These are phyloP conservation scores for Lindgomyces ingoldianus DNA, from an alignment of 495 filamentous ascomycete genomes.

Conservation along the genomic window DNA sequence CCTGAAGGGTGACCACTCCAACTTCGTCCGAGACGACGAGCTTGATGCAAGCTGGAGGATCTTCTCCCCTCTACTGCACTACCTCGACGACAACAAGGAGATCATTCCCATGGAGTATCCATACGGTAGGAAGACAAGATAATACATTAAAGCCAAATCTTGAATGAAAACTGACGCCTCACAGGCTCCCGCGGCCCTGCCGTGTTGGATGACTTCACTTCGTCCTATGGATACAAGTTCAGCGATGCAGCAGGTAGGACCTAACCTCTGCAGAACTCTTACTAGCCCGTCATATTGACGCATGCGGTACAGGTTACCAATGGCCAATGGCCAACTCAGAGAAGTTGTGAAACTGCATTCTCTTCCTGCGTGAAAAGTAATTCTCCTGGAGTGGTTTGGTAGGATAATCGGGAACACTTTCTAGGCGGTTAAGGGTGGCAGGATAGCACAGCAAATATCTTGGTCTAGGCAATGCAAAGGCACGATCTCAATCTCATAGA, in stretches of 20 bases:
- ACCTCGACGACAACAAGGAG: constrained; percentile 97
- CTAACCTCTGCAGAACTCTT: background rate
- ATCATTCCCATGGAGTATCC: constrained; percentile 99
- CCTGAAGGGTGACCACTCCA: constrained; percentile 98
- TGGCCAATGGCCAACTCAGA: constrained; percentile 33
- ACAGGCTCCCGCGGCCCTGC: constrained; percentile 93
- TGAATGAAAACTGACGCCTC: constrained; percentile 18
- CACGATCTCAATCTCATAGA: background rate
- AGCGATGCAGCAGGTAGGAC: constrained; percentile 79
- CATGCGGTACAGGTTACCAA: constrained; percentile 30
- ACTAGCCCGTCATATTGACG: constrained; percentile 6
- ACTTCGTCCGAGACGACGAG: constrained; percentile 99
- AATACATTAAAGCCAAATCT: background rate
- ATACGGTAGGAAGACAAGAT: constrained; percentile 70
- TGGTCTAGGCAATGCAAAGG: background rate
- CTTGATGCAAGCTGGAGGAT: constrained; percentile 98
- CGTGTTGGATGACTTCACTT: constrained; percentile 96
- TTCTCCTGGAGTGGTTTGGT: background rate
- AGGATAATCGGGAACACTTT: background rate
- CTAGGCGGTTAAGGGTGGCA: background rate
- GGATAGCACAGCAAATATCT: background rate
- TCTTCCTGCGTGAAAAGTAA: background rate
- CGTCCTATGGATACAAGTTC: constrained; percentile 98
- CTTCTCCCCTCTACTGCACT: constrained; percentile 95
- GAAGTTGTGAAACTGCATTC: constrained; percentile 20